Evolutionary conservation across 1,284 basidiomycete genomes (phyloP), one percentile per base, ranked within the genome.

Genomic region (Xerocomus nothofagi): DNA sequence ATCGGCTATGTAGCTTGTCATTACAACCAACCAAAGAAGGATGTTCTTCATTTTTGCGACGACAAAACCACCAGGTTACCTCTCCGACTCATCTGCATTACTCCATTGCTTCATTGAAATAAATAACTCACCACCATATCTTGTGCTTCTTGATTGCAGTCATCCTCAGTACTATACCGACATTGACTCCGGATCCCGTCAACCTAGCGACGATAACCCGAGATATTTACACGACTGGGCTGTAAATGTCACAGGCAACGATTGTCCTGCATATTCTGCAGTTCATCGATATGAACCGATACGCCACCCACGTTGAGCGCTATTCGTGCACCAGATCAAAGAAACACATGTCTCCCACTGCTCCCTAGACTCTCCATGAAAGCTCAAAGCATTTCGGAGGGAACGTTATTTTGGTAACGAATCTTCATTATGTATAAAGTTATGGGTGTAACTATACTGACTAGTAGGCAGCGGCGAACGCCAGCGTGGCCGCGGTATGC

Each of bases 351-450:
- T n/a, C 36, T 33, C 14, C 24, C 7, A 26, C 11, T 7, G 26
- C 7, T 12, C 12, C 38, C 17, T 21, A 11, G 18, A 18, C 33
- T 32, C 18, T 21, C 32, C 34, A 45, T 23, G 30, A 44, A 44
- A 23, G 23, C 14, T 17, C 44, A 15, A 43, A 23, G 9, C 21
- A 33, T 23, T 30, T 20, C 37, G 18, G 12, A n/a, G n/a, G 20
- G 33, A 24, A 36, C 30, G 18, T 32, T 24, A 12, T 44, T n/a
- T 26, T 31, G 48, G 36, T 47, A 33, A 23, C 15, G 30, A 44
- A 44, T 55, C 23, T 44, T 18, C 34, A 64, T 67, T 68, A 64
- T 23, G 38, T 31, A 37, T 63, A 39, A 43, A 32, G 57, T 60
- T 53, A 53, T 69, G 38, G 48, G 55, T 66, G 47, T 44, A 37